Evolutionary conservation across 1,284 basidiomycete genomes (phyloP), one percentile per base, ranked within the genome.

Genomic region (Austroboletus niveus): DNA sequence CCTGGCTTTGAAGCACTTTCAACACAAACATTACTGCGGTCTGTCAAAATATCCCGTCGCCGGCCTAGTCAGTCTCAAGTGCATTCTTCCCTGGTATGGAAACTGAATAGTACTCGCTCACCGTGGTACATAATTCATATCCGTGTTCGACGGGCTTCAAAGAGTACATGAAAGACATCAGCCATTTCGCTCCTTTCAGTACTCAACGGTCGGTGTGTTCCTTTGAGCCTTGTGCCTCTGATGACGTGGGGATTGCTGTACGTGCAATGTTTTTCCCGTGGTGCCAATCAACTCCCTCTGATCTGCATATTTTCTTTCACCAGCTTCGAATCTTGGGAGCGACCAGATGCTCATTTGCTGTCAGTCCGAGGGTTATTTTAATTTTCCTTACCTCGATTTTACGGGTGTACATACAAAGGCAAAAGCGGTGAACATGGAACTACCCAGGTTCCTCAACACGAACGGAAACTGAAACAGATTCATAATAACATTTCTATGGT

Each of bases 391-490:
- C 45, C 17, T 36, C n/a, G 36, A 12, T 27, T 24, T 12, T 7
- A 36, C 17, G 49, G 39, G 29, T 27, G 9, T 7, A 14, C 40
- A n/a, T n/a, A n/a, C n/a, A n/a, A 80, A 79, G 75, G 84, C 47
- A 64, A 80, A 60, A 75, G 79, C 10, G 80, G 79, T 11, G 83
- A 83, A 75, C 80, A 66, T 44, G 41, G n/a, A n/a, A n/a, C n/a
- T n/a, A n/a, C n/a, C n/a, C n/a, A n/a, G n/a, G n/a, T n/a, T n/a
- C n/a, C n/a, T n/a, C n/a, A n/a, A n/a, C n/a, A n/a, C n/a, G n/a
- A n/a, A n/a, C n/a, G n/a, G n/a, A n/a, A n/a, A n/a, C n/a, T n/a
- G n/a, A n/a, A n/a, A n/a, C n/a, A n/a, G n/a, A n/a, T n/a, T n/a
- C n/a, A n/a, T n/a, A n/a, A n/a, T n/a, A n/a, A n/a, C n/a, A n/a